Conservation (phyloP, 2,329 filamentous ascomycete species). For the Cytospora mali region DNA sequence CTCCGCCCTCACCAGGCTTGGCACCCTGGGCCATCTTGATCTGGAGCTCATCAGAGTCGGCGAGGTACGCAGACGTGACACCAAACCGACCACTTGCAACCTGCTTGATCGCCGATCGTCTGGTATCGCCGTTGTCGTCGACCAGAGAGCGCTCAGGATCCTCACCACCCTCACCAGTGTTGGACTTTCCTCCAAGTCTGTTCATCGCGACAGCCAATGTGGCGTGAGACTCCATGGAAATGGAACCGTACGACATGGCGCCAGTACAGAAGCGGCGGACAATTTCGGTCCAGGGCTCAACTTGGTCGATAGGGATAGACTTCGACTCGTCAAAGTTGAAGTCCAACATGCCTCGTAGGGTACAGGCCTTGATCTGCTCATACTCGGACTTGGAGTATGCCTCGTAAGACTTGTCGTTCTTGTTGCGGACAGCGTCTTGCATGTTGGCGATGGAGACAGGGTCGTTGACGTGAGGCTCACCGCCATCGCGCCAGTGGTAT, state of each 20-base stretch:
- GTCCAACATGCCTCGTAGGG: constrained; percentile 88
- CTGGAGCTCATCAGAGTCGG: constrained; percentile 93
- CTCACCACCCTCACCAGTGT: constrained; percentile 96
- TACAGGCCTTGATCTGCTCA: constrained; percentile 96
- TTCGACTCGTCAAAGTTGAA: constrained; percentile 90
- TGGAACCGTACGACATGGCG: constrained; percentile 98
- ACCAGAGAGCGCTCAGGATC: constrained; percentile 87
- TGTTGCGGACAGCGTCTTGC: constrained; percentile 91
- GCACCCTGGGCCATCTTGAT: constrained; percentile 99
- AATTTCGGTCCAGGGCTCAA: constrained; percentile 98
- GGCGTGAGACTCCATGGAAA: constrained; percentile 97
- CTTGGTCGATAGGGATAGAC: constrained; percentile 91
- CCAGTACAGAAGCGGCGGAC: constrained; percentile 95
- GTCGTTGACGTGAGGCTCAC: constrained; percentile 93
- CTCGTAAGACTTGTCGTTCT: constrained; percentile 98
- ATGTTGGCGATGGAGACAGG: constrained; percentile 94
- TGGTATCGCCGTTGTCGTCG: constrained; percentile 90
- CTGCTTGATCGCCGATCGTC: constrained; percentile 97
- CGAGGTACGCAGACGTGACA: constrained; percentile 92
- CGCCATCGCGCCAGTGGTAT: constrained; percentile 97
- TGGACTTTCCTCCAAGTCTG: constrained; percentile 92
- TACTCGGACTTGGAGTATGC: constrained; percentile 92
- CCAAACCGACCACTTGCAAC: constrained; percentile 95
- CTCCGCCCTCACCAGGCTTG: constrained; percentile 96
- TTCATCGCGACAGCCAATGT: constrained; percentile 97